Evolutionary conservation across 2,329 filamentous ascomycete genomes (phyloP).

Genomic region (Pyricularia pennisetigena): DNA sequence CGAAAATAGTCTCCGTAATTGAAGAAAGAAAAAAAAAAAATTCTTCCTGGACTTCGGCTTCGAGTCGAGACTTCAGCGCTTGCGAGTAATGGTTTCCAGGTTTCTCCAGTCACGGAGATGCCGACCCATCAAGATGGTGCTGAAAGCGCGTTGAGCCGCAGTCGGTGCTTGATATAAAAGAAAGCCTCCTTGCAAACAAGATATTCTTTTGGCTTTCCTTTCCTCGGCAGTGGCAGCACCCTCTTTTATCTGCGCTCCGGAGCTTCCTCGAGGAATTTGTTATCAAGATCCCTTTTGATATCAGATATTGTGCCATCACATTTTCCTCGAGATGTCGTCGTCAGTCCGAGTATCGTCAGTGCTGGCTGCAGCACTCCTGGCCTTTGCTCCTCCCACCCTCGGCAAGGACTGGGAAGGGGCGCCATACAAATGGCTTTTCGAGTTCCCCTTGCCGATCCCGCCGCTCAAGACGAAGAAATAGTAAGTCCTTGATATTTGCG

Average conservation of each 20-base stretch:
- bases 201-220: neutral
- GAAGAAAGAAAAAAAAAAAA: neutral
- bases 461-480: conserved; percentile 10
- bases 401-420: conserved; percentile 14
- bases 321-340: neutral
- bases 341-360: neutral
- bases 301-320: neutral
- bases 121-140: neutral
- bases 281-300: neutral
- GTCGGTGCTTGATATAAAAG: neutral
- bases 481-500: conserved; percentile 2
- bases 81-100: neutral
- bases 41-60: neutral
- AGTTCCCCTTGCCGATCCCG: conserved; percentile 12
- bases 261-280: neutral
- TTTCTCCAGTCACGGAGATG: neutral
- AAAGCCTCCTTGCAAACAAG: neutral
- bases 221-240: neutral
- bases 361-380: neutral
- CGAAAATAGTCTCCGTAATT: neutral
- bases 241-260: neutral
- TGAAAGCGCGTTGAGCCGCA: neutral
- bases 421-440: conserved; percentile 13
- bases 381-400: neutral
- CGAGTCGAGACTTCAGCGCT: neutral